Base-by-base conservation (phyloP, 2,329 filamentous ascomycete genomes). In the Talaromyces islandicus region DNA sequence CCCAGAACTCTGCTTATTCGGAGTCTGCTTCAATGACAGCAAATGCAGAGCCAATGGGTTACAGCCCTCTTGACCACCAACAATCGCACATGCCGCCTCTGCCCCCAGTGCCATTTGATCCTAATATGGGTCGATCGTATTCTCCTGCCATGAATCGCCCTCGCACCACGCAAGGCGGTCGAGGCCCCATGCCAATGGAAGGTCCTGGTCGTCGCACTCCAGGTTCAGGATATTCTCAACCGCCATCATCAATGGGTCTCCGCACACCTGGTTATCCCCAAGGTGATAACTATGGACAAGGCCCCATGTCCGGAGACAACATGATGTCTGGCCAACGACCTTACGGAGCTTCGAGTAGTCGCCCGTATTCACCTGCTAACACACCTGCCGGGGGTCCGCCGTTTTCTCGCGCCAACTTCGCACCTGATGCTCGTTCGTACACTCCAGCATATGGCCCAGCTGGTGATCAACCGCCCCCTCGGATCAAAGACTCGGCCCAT, bases 1-100 rank as follows among this genome's bases (percentile, higher is more conserved):
- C 81, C 9, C 75, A 80, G 24, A 71, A 76, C 68, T 60, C 78
- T 70, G 61, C 84, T 84, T 72, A 80, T 84, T 63, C 81, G 74
- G 63, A 76, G 77, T 48, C 75, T 82, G 63, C 82, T 80, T 65
- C 82, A 81, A 72, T 74, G 71, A 75, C 57, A 7, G 68, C 68
- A 6, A 68, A 68, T 54, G 65, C 69, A 7, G 70, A 68, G 3
- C 62, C 64, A 4, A 71, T 72, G 59, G 71, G 67, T 53, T 76
- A 73, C 54, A 75, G 71, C 54, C 68, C 72, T 46, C 66, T 75
- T 10, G 73, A 74, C 56, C 66, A 59, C 41, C 50, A 68, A 56
- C 62, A 60, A 14, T 68, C 66, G 41, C 63, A 71, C 2, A 64
- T 68, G 14, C 71, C 72, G 5, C 70, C 71, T 5, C 68, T 57